Conservation (phyloP, 352 stramenopile genomes). For the Phytopythium boreale region DNA sequence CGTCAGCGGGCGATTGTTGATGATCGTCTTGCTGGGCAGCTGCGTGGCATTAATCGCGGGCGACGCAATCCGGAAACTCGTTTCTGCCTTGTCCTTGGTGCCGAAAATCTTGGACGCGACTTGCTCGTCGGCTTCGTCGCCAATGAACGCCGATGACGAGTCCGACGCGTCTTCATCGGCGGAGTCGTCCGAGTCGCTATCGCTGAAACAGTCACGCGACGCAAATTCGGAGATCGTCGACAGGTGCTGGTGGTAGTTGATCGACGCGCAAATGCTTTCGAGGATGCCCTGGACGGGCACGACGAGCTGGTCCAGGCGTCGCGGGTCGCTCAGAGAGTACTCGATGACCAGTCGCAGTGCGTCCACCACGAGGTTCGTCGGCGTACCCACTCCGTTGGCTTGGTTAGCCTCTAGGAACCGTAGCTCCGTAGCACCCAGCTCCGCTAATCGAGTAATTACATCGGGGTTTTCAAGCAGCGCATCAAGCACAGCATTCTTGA, state of each 20-base stretch:
- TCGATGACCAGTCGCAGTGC: constrained; percentile 58
- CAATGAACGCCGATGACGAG: neutral
- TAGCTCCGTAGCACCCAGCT: constrained; percentile 59
- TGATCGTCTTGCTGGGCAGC: constrained; percentile 39
- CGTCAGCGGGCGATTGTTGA: constrained; percentile 60
- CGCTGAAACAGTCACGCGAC: constrained; percentile 70
- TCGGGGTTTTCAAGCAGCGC: constrained; percentile 49
- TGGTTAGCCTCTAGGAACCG: constrained; percentile 65
- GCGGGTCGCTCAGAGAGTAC: constrained; percentile 30
- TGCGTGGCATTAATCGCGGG: neutral
- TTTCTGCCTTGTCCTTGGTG: constrained; percentile 5
- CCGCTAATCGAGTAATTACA: constrained; percentile 41
- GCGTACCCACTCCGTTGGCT: constrained; percentile 38
- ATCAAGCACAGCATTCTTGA: constrained; percentile 49
- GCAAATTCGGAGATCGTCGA: constrained; percentile 73
- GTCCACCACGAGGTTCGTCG: constrained; percentile 50
- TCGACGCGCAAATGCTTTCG: constrained; percentile 56
- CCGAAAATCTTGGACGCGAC: neutral
- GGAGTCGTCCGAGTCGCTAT: constrained; percentile 62
- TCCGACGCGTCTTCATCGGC: constrained; percentile 25
- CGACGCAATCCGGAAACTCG: constrained; percentile 11
- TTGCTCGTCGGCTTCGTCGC: neutral
- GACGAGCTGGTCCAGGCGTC: constrained; percentile 48
- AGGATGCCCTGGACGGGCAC: constrained; percentile 45
- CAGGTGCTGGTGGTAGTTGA: constrained; percentile 79